phyloP scores from a whole-genome alignment of 352 stramenopile species.

The Pythium pyrilobum region DNA sequence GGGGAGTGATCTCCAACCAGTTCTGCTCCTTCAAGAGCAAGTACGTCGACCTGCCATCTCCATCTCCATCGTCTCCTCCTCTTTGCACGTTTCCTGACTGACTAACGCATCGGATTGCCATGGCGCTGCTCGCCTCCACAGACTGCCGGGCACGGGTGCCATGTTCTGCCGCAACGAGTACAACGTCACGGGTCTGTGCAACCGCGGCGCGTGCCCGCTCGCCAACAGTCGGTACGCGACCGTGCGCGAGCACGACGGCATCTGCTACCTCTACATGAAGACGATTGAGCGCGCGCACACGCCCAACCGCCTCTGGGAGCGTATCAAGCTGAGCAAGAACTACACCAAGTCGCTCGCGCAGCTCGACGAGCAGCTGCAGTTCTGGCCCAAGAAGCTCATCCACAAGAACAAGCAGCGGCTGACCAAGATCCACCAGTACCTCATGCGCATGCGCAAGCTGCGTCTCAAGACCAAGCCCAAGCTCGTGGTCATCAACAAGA shows the following conservation, averaged over 20 bases:
- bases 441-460: conserved; percentile 98
- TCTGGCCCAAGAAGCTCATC: conserved; percentile 97
- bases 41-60: conserved; percentile 31
- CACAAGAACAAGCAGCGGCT: conserved; percentile 99
- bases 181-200: conserved; percentile 98
- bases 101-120: neutral
- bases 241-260: conserved; percentile 95
- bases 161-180: conserved; percentile 98
- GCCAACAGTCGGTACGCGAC: conserved; percentile 98
- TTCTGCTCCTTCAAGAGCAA: conserved; percentile 99
- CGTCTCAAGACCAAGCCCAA: conserved; percentile 94
- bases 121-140: too few species aligned
- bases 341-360: conserved; percentile 95
- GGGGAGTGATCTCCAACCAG: conserved; percentile 97
- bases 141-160: conserved; percentile 78
- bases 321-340: conserved; percentile 96
- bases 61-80: neutral
- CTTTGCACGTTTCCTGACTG: too few species aligned
- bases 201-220: conserved; percentile 94
- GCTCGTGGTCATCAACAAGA: conserved; percentile 93
- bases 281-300: conserved; percentile 98
- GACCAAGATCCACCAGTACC: conserved; percentile 99
- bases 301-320: conserved; percentile 98
- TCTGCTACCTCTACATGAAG: conserved; percentile 97
- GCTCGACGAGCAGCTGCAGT: conserved; percentile 96